These are phyloP conservation scores for Alternaria panax DNA, from an alignment of 2,329 filamentous ascomycete species.

Conservation along the genomic window DNA sequence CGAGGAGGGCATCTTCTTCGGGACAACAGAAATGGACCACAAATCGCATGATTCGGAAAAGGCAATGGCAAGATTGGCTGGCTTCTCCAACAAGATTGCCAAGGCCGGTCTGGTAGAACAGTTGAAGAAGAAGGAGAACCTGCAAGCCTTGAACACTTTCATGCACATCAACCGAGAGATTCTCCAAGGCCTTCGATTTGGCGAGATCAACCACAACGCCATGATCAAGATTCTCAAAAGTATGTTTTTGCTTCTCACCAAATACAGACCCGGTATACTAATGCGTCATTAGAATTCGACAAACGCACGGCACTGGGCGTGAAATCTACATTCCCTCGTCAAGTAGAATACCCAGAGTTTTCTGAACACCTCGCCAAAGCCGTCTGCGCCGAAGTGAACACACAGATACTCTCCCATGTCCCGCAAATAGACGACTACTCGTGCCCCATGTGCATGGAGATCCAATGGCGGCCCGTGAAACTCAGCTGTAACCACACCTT, in stretches of 20 bases:
- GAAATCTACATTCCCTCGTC: conserved; percentile 66
- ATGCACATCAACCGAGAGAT: conserved; percentile 75
- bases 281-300: conserved; percentile 71
- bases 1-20: conserved; percentile 83
- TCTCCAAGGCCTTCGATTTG: conserved; percentile 82
- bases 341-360: conserved; percentile 63
- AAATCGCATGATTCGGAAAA: conserved; percentile 70
- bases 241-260: conserved; percentile 47
- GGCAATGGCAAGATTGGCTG: conserved; percentile 72
- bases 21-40: conserved; percentile 74
- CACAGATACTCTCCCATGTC: conserved; percentile 74
- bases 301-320: conserved; percentile 80
- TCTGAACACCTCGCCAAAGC: conserved; percentile 75
- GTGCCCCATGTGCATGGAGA: conserved; percentile 79
- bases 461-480: conserved; percentile 83
- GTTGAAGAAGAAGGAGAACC: conserved; percentile 73
- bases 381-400: conserved; percentile 76
- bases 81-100: conserved; percentile 74
- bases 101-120: conserved; percentile 63
- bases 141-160: conserved; percentile 71
- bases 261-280: background rate
- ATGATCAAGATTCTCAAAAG: conserved; percentile 87
- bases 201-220: conserved; percentile 81
- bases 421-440: conserved; percentile 85
- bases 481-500: conserved; percentile 79